Evolutionary conservation across 176 grass and related monocot species (phyloP), one percentile per base, ranked within the genome.

Genomic region (Ensete ventricosum): DNA sequence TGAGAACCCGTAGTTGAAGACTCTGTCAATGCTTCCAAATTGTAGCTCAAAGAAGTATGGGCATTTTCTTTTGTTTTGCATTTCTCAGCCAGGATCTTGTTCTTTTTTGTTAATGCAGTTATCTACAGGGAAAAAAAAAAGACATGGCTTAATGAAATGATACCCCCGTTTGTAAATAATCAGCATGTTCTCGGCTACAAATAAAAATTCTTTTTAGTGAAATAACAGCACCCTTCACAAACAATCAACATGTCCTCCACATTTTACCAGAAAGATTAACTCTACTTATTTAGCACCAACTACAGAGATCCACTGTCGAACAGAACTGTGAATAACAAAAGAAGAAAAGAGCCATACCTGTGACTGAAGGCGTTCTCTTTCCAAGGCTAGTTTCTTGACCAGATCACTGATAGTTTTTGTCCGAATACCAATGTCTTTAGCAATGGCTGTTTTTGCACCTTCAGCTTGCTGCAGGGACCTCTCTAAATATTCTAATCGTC

Each of bases 301-400:
- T n/a, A 9, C 12, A 62, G 7, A 51, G 2, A 73, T 23, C 4
- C 14, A 73, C 2, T 1, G 2, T 5, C 50, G 0, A 23, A 78
- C 43, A 55, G 81, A 74, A 73, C 55, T 65, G 29, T 11, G 53
- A 25, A 77, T 50, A 55, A 69, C 29, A 78, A 1, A 25, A 54
- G 52, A 74, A 55, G 29, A 19, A 62, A 71, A 50, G 12, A 55
- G 67, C 20, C 43, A 75, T 60, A 98, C 95, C 95, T 93, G 88
- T 55, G 79, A 80, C 72, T 98, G 86, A 83, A 93, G 86, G 2
- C 73, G 80, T 71, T 98, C 95, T 86, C 95, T 98, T 80, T 98
- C 90, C 75, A 77, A 29, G 70, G 88, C 85, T 78, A 98, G 82
- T 88, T 93, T 98, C 25, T 68, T 82, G 60, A 98, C 81, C 52